Conservation (phyloP, 495 filamentous ascomycete genomes). For the Neurospora sp. region DNA sequence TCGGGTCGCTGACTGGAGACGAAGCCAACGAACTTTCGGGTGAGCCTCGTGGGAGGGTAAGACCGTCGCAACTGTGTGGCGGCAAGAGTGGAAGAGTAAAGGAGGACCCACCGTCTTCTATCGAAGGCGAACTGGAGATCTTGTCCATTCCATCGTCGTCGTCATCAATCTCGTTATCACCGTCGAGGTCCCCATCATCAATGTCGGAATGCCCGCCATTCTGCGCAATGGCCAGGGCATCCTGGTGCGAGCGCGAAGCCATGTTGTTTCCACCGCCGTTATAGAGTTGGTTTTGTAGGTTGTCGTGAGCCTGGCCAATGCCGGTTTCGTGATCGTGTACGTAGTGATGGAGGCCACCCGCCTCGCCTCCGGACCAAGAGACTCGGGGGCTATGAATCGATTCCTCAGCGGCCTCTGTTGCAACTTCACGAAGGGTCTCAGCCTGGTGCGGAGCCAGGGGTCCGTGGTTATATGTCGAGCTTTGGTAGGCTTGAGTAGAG, state of each 20-base stretch:
- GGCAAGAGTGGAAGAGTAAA: constrained; percentile 20
- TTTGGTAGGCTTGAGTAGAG: constrained; percentile 66
- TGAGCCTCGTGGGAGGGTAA: constrained; percentile 24
- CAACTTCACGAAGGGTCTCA: constrained; percentile 65
- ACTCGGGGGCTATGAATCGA: constrained; percentile 42
- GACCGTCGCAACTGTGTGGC: constrained; percentile 28
- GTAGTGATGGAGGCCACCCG: constrained; percentile 38
- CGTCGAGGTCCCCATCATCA: constrained; percentile 63
- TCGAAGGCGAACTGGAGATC: constrained; percentile 95
- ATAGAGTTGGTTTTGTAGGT: constrained; percentile 10
- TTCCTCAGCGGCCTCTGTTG: constrained; percentile 63
- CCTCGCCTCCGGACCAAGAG: constrained; percentile 40
- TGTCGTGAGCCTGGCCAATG: constrained; percentile 38
- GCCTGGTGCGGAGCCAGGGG: constrained; percentile 74
- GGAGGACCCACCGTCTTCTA: constrained; percentile 85
- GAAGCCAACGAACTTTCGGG: constrained; percentile 17
- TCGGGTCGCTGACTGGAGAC: constrained; percentile 19
- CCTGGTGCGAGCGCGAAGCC: constrained; percentile 32
- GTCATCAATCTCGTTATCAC: constrained; percentile 53
- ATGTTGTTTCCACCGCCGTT: constrained; percentile 20
- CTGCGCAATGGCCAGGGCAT: constrained; percentile 43
- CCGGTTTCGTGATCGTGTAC: constrained; percentile 37
- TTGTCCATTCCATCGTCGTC: constrained; percentile 95
- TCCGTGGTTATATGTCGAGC: constrained; percentile 32
- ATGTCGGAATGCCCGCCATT: constrained; percentile 44